Evolutionary conservation across 169 alveolate genomes (phyloP).

Genomic region (Plasmodium inui): DNA sequence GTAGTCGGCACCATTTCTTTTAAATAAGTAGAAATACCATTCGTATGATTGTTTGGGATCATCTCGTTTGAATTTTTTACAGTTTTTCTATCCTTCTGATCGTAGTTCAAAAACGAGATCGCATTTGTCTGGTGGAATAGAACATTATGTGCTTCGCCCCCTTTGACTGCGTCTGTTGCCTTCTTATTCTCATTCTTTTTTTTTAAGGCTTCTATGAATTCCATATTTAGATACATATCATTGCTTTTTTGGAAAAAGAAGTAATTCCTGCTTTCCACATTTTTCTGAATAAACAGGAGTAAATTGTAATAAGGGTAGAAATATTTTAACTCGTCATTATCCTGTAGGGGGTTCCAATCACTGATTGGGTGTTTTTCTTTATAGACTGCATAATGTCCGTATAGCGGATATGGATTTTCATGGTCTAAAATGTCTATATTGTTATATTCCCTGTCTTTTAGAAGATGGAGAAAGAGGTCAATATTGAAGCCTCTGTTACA

Average conservation of each 20-base stretch:
- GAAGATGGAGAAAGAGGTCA: conserved; percentile 15
- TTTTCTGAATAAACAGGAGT: conserved; percentile 63
- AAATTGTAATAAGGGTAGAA: conserved; percentile 70
- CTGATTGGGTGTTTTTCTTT: conserved; percentile 16
- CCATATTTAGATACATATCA: conserved; percentile 20
- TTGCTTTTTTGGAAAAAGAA: conserved; percentile 38
- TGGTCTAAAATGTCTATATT: conserved; percentile 56
- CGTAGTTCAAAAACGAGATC: conserved; percentile 2
- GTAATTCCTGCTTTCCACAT: conserved; percentile 39
- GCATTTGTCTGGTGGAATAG: background rate
- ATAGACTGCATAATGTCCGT: conserved; percentile 72
- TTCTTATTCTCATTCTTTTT: conserved; percentile 6
- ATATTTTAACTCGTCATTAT: conserved; percentile 19
- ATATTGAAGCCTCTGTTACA: conserved; percentile 75
- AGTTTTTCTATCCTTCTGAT: background rate
- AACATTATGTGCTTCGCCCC: background rate
- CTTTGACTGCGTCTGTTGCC: background rate
- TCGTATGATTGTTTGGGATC: background rate
- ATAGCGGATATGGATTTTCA: conserved; percentile 71
- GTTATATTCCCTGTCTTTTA: conserved; percentile 53
- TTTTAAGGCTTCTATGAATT: conserved; percentile 25
- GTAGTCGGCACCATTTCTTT: background rate
- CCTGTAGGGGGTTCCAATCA: conserved; percentile 55
- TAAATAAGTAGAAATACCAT: background rate
- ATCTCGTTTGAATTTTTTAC: background rate